Conservation (phyloP, 192 early-diverging fungal species). For the Pilobolus umbonatus region DNA sequence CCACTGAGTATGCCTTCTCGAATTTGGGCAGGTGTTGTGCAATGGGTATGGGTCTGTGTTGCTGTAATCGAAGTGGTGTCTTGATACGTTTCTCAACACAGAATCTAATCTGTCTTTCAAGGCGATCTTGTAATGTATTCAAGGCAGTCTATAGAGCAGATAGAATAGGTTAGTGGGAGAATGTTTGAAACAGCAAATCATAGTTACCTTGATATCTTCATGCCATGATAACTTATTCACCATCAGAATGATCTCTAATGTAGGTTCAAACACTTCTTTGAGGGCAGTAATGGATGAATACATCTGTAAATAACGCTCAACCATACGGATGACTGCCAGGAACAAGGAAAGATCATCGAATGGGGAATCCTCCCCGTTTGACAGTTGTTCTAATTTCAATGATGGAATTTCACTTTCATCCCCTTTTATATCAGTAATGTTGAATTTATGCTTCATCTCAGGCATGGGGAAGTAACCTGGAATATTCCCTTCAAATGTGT, state of each 20-base stretch:
- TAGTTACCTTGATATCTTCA: slow-evolving; percentile 24
- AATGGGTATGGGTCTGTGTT: slow-evolving; percentile 83
- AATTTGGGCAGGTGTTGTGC: slow-evolving; percentile 88
- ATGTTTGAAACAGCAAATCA: background rate
- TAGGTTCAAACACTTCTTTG: slow-evolving; percentile 53
- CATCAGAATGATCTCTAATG: slow-evolving; percentile 27
- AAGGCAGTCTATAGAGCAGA: slow-evolving; percentile 31
- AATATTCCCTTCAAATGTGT: slow-evolving; percentile 24
- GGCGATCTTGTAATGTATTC: slow-evolving; percentile 26
- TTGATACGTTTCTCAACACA: slow-evolving; percentile 43
- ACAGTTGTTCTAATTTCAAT: slow-evolving; percentile 14
- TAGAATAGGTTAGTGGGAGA: background rate
- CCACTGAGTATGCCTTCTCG: slow-evolving; percentile 83
- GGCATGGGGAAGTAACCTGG: slow-evolving; percentile 45
- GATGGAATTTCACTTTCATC: slow-evolving; percentile 5
- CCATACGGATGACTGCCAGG: slow-evolving; percentile 33
- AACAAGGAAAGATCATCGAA: slow-evolving; percentile 33
- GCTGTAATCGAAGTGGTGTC: slow-evolving; percentile 76
- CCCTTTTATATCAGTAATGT: slow-evolving; percentile 28
- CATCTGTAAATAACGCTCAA: slow-evolving; percentile 42
- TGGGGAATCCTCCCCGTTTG: slow-evolving; percentile 4
- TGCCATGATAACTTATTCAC: slow-evolving; percentile 27
- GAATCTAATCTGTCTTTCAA: slow-evolving; percentile 51
- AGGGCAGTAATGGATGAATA: slow-evolving; percentile 63
- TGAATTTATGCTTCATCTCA: slow-evolving; percentile 22